Percentiles rank a stretch among this genome's conserved stretches.
These are phyloP conservation scores for Xylaria cubensis DNA, from an alignment of 495 filamentous ascomycete genomes.

Conservation along the genomic window DNA sequence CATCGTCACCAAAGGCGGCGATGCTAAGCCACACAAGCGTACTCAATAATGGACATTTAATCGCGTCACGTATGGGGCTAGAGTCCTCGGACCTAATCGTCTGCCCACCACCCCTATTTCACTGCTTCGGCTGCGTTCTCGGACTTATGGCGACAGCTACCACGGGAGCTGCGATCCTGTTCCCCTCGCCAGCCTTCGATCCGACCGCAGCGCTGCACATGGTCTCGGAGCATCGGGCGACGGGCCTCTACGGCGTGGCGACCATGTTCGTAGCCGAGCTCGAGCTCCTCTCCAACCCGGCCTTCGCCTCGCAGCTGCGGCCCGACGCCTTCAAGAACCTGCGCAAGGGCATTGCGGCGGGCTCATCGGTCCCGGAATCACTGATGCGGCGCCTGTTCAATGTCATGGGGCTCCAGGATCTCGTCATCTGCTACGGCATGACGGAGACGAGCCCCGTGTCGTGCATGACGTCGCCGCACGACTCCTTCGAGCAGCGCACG, in stretches of 20 bases:
- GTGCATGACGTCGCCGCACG: conserved; percentile 85
- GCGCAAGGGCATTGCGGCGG: conserved; percentile 91
- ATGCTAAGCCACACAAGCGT: conserved; percentile 85
- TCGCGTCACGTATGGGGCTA: conserved; percentile 83
- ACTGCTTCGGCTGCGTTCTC: conserved; percentile 90
- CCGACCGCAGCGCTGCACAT: conserved; percentile 71
- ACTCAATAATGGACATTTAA: conserved; percentile 86
- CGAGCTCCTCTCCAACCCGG: conserved; percentile 66
- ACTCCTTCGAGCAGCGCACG: conserved; percentile 80
- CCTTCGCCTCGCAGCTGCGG: conserved; percentile 41
- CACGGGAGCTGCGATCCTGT: conserved; percentile 82
- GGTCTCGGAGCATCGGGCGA: conserved; percentile 77
- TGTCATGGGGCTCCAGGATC: conserved; percentile 76
- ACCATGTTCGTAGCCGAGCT: conserved; percentile 97
- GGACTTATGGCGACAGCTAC: conserved; percentile 96
- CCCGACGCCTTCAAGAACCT: conserved; percentile 66
- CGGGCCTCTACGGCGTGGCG: conserved; percentile 89
- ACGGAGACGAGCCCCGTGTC: conserved; percentile 95
- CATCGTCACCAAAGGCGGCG: conserved; percentile 86
- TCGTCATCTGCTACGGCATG: conserved; percentile 99
- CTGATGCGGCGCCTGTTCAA: conserved; percentile 83
- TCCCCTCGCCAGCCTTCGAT: conserved; percentile 88
- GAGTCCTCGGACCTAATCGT: conserved; percentile 75
- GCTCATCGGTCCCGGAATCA: conserved; percentile 79
- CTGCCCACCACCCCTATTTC: conserved; percentile 88